Evolutionary conservation across 2,329 filamentous ascomycete genomes (phyloP), one percentile per base, ranked within the genome.

Genomic region (Sporothrix variecibatus): DNA sequence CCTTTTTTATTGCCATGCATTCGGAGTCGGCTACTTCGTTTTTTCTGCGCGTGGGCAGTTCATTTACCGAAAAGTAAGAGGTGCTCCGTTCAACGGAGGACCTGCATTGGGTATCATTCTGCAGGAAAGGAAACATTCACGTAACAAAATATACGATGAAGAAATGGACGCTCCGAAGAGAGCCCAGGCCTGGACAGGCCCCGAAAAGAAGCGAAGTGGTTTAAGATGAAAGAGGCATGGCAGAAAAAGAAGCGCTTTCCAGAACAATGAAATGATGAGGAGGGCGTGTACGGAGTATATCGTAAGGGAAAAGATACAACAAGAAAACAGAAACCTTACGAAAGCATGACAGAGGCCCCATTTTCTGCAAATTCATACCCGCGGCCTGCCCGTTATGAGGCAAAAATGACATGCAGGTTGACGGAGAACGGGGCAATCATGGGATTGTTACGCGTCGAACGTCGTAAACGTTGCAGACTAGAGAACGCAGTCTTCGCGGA

Each of bases 71-170:
- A 17, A 15, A 17, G 34, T 5, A 34, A 4, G 34, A 34, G 34
- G 8, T n/a, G 31, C 46, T 69, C 67, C 65, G 65, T 38, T 53
- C 28, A 9, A 34, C 67, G 67, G 67, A 69, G 67, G 40, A 28
- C 12, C 40, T 49, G 40, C 40, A 49, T 67, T 46, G 23, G 26
- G 38, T 28, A 17, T 26, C 7, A 28, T 49, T 8, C 11, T 20
- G n/a, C 40, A 65, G 5, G 26, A 56, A 56, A 43, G 5, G 40
- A 56, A 26, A 34, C 56, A 2, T 3, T 60, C 3, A 20, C 56
- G 23, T 34, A 23, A 20, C 9, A 40, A 23, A 43, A 64, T 64
- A 34, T 17, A 43, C 15, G 28, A 62, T 26, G 58, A 26, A 34
- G 56, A 28, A 8, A 9, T 56, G 51, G 51, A 12, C 7, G 3